Conservation (phyloP, 1,284 basidiomycete species). For the Ustilago crameri region DNA sequence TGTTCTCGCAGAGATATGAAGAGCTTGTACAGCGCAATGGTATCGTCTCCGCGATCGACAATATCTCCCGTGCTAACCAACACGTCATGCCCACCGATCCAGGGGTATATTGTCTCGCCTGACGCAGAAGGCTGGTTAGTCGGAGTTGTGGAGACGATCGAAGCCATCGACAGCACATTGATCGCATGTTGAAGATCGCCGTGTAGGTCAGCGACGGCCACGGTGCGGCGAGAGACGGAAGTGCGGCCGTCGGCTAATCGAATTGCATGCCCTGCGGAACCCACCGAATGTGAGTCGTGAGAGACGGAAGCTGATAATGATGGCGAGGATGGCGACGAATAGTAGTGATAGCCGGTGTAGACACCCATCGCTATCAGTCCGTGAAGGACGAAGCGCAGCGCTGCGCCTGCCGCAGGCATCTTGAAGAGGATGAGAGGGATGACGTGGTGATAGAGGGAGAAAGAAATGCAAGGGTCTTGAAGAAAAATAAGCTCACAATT, state of each 20-base stretch:
- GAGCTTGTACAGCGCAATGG: conserved; percentile 60
- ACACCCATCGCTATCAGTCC: conserved; percentile 20
- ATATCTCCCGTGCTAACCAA: conserved; percentile 66
- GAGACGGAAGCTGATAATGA: too few species aligned
- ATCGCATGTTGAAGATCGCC: conserved; percentile 62
- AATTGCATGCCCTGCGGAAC: not conserved
- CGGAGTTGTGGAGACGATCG: conserved; percentile 26
- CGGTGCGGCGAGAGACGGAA: conserved; percentile 39
- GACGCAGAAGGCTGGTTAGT: not conserved
- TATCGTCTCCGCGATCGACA: conserved; percentile 66
- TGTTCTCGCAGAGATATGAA: conserved; percentile 55
- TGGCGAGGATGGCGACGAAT: too few species aligned
- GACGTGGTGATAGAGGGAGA: not conserved
- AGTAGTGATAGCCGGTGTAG: conserved; percentile 28
- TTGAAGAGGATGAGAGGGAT: conserved; percentile 1
- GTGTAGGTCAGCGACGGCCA: conserved; percentile 64
- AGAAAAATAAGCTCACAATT: not conserved
- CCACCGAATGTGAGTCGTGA: conserved; percentile 1
- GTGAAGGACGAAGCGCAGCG: conserved; percentile 21
- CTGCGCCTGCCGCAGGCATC: conserved; percentile 4
- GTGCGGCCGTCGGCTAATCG: conserved; percentile 15
- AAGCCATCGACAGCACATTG: conserved; percentile 59
- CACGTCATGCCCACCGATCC: conserved; percentile 58
- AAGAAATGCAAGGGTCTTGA: not conserved
- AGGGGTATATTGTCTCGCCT: conserved; percentile 8